Evolutionary conservation across 768 basidiomycete species (phyloP), one percentile per base, ranked within the genome.

Genomic region (Termitomyces sp.): DNA sequence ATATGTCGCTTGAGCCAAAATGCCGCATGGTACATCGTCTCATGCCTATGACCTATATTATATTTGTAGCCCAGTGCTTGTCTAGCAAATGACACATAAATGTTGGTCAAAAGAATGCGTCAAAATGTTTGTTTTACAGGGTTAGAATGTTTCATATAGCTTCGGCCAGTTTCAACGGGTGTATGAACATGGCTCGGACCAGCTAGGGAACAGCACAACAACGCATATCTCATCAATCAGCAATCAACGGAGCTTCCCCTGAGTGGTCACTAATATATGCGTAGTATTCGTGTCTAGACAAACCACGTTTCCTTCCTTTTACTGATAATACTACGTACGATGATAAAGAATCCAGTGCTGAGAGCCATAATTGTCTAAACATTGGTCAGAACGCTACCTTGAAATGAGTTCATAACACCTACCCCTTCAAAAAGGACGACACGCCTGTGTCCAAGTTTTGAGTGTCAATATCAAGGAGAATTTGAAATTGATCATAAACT

Each of bases 1-100:
- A 43, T 98, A 98, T 68, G 78, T 96, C 20, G 94, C 94, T 5
- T 92, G 71, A 52, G 18, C n/a, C 8, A 5, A 8, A 11, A 10
- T 26, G 9, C 8, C 5, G 24, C 8, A 36, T 36, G 14, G 35
- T 20, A 22, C 11, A 33, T 38, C 5, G 14, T 38, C 36, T 38
- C 18, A 40, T 18, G 6, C 18, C 2, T 40, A 40, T 24, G 33
- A 9, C 5, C 9, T 51, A 4, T 24, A 1, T 1, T 51, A 4
- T 24, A 1, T 1, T 24, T 14, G 14, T 9, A 47, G 45, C 6
- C 9, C 46, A n/a, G n/a, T n/a, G n/a, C n/a, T n/a, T n/a, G n/a
- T n/a, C 35, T 14, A 14, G 35, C 35, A 10, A 36, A 11, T 11
- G 33, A 33, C 11, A 6, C 33, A 33, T 11, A 33, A 9, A 33